Evolutionary conservation across 129 eudicot genomes (phyloP).

Genomic region (Dittrichia graveolens): DNA sequence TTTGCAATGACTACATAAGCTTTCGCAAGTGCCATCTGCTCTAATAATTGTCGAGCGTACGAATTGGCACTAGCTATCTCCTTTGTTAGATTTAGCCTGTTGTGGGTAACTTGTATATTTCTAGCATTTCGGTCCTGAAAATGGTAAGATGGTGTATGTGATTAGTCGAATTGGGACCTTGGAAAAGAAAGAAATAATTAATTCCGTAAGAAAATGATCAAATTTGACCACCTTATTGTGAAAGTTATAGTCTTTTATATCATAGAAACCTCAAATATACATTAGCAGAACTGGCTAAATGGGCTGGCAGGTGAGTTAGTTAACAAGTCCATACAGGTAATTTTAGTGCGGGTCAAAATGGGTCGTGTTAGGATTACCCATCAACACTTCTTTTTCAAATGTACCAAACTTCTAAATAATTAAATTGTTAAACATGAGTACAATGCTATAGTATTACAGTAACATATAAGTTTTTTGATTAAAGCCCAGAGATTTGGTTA

Average conservation of each 20-base stretch:
- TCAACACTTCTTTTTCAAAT: background rate
- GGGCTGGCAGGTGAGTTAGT: too few relatives aligned
- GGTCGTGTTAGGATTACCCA: background rate
- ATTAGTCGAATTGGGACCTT: background rate
- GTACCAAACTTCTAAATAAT: background rate
- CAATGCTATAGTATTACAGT: background rate
- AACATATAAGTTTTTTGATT: background rate
- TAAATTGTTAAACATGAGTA: background rate
- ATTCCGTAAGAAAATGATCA: background rate
- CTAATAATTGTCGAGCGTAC: constrained; percentile 67
- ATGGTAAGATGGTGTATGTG: background rate
- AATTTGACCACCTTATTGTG: too few relatives aligned
- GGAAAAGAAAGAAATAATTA: background rate
- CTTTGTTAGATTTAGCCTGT: constrained; percentile 51
- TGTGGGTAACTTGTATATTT: constrained; percentile 41
- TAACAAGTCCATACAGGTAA: too few relatives aligned
- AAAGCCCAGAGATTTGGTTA: background rate
- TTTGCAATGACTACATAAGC: constrained; percentile 78
- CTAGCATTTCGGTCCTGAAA: constrained; percentile 60
- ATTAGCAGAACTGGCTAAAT: too few relatives aligned
- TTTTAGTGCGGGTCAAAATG: too few relatives aligned
- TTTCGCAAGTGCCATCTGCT: constrained; percentile 86
- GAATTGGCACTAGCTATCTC: constrained; percentile 57
- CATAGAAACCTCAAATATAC: too few relatives aligned
- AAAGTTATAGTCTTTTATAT: too few relatives aligned